Conservation (phyloP, 257 asterid genomes). For the Paraleonurus japonicus region DNA sequence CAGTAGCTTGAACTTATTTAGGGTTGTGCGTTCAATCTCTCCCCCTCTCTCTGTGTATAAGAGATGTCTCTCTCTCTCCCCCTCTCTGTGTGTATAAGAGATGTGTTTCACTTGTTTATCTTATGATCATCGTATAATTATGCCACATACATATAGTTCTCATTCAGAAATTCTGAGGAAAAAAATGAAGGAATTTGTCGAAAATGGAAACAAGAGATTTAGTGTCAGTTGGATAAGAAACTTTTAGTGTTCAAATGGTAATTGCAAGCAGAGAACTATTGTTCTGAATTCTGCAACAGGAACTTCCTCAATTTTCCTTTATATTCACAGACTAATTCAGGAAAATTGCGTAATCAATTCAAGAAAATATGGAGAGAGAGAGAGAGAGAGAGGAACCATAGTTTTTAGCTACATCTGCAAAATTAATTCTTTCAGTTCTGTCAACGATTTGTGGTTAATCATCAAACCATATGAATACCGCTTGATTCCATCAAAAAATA, state of each 20-base stretch:
- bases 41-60: neutral
- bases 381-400: neutral
- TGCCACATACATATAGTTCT: no score
- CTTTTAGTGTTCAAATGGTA: neutral
- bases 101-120: no score
- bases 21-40: neutral
- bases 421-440: neutral
- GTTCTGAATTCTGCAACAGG: neutral
- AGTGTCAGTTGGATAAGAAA: neutral
- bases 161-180: no score
- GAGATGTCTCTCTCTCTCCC: no score
- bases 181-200: neutral
- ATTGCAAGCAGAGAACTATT: neutral
- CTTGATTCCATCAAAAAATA: neutral
- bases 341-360: neutral
- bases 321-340: neutral
- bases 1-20: neutral
- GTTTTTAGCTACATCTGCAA: no score
- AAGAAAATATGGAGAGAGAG: neutral
- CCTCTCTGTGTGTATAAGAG: no score
- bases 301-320: neutral
- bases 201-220: neutral
- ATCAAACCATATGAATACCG: neutral
- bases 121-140: no score
- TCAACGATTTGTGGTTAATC: neutral